Conservation (phyloP, 306 rosid species). For the Argentina anserina region DNA sequence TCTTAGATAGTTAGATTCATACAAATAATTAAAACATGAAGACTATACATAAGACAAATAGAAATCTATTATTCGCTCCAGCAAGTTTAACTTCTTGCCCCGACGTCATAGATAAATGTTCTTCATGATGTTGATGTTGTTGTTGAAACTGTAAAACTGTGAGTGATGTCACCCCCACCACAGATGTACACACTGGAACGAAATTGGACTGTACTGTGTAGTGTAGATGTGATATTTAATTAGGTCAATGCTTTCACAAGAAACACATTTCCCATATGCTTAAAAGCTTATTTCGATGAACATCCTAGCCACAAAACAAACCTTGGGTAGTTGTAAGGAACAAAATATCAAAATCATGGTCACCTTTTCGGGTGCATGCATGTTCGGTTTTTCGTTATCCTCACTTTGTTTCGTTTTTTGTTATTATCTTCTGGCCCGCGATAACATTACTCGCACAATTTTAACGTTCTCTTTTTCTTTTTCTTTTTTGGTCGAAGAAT, state of each 20-base stretch:
- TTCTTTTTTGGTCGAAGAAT: too few relatives aligned
- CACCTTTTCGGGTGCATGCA: background rate
- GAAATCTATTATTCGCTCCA: too few relatives aligned
- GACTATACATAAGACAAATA: too few relatives aligned
- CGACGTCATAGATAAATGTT: background rate
- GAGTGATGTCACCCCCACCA: background rate
- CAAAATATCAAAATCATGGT: background rate
- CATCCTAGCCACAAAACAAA: background rate
- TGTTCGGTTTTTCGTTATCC: too few relatives aligned
- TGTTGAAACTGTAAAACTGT: background rate
- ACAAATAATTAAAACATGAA: too few relatives aligned
- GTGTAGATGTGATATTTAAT: background rate
- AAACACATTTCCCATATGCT: constrained; percentile 17
- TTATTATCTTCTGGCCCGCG: too few relatives aligned
- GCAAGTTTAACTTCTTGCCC: background rate
- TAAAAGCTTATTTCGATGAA: background rate
- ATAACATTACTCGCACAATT: too few relatives aligned
- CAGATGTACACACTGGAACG: background rate
- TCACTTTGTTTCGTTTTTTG: too few relatives aligned
- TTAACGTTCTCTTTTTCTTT: too few relatives aligned
- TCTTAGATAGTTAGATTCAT: too few relatives aligned
- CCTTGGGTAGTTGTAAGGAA: background rate
- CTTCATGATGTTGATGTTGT: background rate
- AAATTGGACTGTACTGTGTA: background rate
- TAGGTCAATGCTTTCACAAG: background rate